Base-by-base conservation (phyloP, 1,139 yeast species). In the Yamadazyma diddensiae region DNA sequence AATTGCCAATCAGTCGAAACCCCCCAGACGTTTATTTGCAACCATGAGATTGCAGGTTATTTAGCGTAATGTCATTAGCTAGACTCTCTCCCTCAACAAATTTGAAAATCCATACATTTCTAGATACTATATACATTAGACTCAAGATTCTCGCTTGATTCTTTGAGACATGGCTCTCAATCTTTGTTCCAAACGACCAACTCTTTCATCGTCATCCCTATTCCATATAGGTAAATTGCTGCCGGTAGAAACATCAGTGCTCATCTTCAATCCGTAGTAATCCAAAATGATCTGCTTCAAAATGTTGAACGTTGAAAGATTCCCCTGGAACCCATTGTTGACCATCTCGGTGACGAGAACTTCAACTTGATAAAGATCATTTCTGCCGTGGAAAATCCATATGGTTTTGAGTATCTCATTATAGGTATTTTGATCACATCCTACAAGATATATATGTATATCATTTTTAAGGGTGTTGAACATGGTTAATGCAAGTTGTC, bases 371-470 rank as follows among this genome's bases (percentile, higher is more conserved):
- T 58, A 57, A 22, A 69, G 47, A 33, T 57, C 59, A 14, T 62
- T 45, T 40, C 63, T 65, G 5, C 73, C 73, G 29, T 51, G 47
- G 42, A 49, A 67, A 1, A 67, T 48, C 72, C 73, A 67, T 24
- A 52, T 47, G n/a, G 57, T 49, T 34, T 59, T 53, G 26, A 69
- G 45, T 6, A 67, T 50, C 39, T 65, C 65, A 42, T 69, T 69
- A 39, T 62, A 68, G 1, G 74, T 65, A 20, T 55, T 60, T 45
- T 69, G 73, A 43, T 65, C 65, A 43, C 70, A 65, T 10, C 59
- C 51, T 6, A 62, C 46, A 3, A 68, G 52, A 45, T 62, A 64
- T 15, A 65, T 41, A 11, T 49, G 45, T 17, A 65, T 37, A 38
- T 68, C 64, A 13, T 44, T 47, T 42, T 66, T 65, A 18, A 65